These are phyloP conservation scores for Trichocomaceae sp. DNA, from an alignment of 2,329 filamentous ascomycete genomes.

Conservation along the genomic window DNA sequence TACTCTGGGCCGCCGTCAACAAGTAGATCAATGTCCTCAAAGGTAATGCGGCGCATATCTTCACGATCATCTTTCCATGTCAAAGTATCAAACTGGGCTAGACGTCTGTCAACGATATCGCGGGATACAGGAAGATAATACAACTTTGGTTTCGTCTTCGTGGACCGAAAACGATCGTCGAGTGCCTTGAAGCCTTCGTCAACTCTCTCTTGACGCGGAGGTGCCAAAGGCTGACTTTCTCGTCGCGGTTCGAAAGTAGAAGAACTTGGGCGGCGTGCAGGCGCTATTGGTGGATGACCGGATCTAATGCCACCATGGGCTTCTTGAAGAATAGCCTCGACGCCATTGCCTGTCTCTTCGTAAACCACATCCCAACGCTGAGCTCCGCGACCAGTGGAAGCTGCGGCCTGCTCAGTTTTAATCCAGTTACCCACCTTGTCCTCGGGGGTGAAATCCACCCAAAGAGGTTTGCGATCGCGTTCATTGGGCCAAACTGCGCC, in stretches of 20 bases:
- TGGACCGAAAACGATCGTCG: constrained; percentile 55
- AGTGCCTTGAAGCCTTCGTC: constrained; percentile 49
- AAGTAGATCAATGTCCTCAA: constrained; percentile 59
- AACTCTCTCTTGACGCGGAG: constrained; percentile 15
- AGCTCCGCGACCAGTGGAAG: constrained; percentile 32
- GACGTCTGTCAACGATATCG: constrained; percentile 57
- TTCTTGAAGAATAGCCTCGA: constrained; percentile 54
- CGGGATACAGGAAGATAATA: constrained; percentile 61
- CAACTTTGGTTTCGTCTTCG: constrained; percentile 56
- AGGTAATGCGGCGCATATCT: constrained; percentile 64
- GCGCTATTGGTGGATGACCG: constrained; percentile 20
- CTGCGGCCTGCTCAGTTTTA: constrained; percentile 54
- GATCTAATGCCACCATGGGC: constrained; percentile 22
- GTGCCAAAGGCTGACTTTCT: constrained; percentile 18
- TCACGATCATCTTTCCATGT: constrained; percentile 38
- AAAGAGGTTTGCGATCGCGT: constrained; percentile 72
- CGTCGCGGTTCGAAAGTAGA: constrained; percentile 19
- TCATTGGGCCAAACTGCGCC: constrained; percentile 80
- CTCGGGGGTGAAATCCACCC: constrained; percentile 82
- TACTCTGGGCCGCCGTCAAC: constrained; percentile 69
- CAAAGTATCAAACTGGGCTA: constrained; percentile 51
- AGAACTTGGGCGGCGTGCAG: constrained; percentile 21
- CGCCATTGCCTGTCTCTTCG: constrained; percentile 50
- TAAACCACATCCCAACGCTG: constrained; percentile 71
- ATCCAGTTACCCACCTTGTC: constrained; percentile 70